These are phyloP conservation scores for Sporothrix mexicana DNA, from an alignment of 2,329 filamentous ascomycete species.

Conservation along the genomic window DNA sequence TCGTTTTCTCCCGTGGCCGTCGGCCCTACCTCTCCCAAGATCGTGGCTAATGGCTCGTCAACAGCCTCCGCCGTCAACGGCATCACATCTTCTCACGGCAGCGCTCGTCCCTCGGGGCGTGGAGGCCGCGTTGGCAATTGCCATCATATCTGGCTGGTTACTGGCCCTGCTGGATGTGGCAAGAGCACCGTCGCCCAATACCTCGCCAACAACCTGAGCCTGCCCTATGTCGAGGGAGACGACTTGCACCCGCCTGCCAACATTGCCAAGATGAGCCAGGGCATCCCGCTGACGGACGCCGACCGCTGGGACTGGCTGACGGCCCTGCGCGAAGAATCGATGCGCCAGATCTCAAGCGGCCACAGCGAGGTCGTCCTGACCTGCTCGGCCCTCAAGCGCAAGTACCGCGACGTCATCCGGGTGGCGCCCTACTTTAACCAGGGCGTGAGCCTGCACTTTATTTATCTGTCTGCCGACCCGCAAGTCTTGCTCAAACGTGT, in stretches of 20 bases:
- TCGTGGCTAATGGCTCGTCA: not conserved
- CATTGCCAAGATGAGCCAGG: constrained; percentile 87
- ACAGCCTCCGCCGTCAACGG: not conserved
- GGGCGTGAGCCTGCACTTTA: constrained; percentile 82
- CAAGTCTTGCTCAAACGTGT: constrained; percentile 78
- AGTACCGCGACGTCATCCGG: constrained; percentile 91
- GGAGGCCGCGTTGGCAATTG: constrained; percentile 31
- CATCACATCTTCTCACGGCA: not conserved
- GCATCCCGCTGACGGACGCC: constrained; percentile 83
- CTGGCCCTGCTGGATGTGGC: constrained; percentile 78
- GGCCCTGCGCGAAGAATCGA: constrained; percentile 71
- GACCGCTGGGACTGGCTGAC: constrained; percentile 99
- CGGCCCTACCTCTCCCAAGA: constrained; percentile 31
- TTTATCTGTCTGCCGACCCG: constrained; percentile 84
- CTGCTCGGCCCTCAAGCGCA: constrained; percentile 94
- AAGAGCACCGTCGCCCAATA: constrained; percentile 76
- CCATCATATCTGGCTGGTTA: constrained; percentile 81
- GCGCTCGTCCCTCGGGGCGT: not conserved
- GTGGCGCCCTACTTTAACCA: constrained; percentile 78
- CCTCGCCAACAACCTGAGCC: constrained; percentile 64
- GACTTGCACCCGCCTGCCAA: constrained; percentile 80
- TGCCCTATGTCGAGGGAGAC: constrained; percentile 80
- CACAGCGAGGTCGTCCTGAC: constrained; percentile 85
- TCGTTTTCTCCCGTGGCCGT: constrained; percentile 28
- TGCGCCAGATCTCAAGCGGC: constrained; percentile 60